These are phyloP conservation scores for Aleurites moluccanus DNA, from an alignment of 441 rosid genomes.

Conservation along the genomic window DNA sequence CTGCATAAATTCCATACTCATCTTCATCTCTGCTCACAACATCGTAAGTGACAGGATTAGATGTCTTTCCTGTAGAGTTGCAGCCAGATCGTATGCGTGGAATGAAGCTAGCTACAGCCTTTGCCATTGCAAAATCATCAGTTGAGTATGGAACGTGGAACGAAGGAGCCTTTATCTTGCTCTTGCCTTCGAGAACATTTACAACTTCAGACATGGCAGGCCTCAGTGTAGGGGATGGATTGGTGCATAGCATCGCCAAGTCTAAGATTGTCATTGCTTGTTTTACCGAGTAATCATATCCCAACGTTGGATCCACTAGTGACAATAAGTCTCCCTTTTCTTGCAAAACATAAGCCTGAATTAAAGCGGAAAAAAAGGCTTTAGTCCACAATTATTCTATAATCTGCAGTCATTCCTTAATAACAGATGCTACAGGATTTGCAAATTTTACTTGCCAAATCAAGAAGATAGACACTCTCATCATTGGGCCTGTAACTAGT, in stretches of 20 bases:
- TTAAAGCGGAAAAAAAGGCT: not conserved
- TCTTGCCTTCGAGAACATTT: constrained; percentile 4
- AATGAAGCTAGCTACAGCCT: constrained; percentile 9
- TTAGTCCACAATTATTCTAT: not conserved
- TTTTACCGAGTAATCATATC: constrained; percentile 2
- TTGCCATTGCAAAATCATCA: constrained; percentile 15
- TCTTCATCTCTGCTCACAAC: constrained; percentile 14
- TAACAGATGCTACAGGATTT: not conserved
- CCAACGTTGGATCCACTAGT: not conserved
- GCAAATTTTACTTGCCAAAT: constrained; percentile 1
- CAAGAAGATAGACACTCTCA: constrained; percentile 3
- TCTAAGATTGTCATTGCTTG: not conserved
- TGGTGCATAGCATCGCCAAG: constrained; percentile 5
- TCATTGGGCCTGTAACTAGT: constrained; percentile 10
- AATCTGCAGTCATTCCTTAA: not conserved
- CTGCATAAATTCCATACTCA: constrained; percentile 7
- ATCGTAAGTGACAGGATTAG: not conserved
- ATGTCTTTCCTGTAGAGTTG: constrained; percentile 3
- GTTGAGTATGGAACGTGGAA: constrained; percentile 17
- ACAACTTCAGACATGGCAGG: constrained; percentile 14
- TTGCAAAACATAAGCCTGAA: constrained; percentile 10
- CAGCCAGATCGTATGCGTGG: not conserved
- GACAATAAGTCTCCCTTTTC: constrained; percentile 5
- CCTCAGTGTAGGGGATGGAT: constrained; percentile 13
- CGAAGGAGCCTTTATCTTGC: constrained; percentile 16